These are phyloP conservation scores for Geotrichum phurueaensis DNA, from an alignment of 1,139 yeast species.

Conservation along the genomic window DNA sequence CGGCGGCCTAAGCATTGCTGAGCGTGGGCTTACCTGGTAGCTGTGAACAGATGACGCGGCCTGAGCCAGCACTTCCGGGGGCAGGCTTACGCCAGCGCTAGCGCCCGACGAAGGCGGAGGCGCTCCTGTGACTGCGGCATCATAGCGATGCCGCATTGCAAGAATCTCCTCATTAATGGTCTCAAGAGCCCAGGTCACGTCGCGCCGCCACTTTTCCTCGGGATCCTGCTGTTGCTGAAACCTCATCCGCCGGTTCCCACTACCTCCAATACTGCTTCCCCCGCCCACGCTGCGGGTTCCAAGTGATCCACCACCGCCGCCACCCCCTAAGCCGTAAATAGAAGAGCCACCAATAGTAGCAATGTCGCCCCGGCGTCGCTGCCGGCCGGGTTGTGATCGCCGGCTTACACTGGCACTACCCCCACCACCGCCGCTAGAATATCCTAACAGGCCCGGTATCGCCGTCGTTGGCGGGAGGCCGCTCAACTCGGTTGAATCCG, in stretches of 20 bases:
- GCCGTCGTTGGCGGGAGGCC: background rate
- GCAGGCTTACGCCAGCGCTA: background rate
- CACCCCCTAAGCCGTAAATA: background rate
- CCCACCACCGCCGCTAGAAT: conserved; percentile 1
- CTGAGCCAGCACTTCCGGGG: background rate
- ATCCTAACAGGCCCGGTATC: conserved; percentile 1
- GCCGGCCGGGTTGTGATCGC: background rate
- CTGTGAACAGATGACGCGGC: background rate
- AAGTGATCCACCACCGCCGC: background rate
- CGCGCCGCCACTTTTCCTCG: conserved; percentile 28
- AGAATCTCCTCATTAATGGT: conserved; percentile 31
- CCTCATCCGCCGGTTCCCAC: background rate
- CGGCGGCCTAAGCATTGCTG: background rate
- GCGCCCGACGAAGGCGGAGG: background rate
- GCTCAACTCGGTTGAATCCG: conserved; percentile 1
- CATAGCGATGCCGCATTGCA: conserved; percentile 25
- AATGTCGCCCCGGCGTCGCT: background rate
- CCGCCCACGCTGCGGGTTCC: background rate
- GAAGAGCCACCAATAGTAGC: background rate
- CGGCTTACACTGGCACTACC: background rate
- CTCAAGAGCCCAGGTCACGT: conserved; percentile 31
- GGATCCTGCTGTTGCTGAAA: background rate
- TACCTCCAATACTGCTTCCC: background rate
- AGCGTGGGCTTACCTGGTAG: background rate
- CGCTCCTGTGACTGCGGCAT: background rate